A percentile compares a stretch with the other conserved stretches of the same genome.
Conservation (phyloP, 129 eudicot genomes). For the Saposhnikovia divaricata region DNA sequence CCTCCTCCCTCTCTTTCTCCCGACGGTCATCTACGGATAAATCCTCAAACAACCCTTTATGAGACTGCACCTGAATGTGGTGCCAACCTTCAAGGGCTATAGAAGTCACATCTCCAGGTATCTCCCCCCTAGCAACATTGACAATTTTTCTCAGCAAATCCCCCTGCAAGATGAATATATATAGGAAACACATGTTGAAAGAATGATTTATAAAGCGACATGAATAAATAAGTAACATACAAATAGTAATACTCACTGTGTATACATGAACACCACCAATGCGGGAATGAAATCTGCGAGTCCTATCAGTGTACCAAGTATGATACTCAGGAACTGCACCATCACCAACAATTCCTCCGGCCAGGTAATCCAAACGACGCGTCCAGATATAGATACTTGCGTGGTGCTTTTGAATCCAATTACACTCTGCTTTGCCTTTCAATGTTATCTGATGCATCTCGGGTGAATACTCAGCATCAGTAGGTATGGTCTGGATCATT, state of each 20-base stretch:
- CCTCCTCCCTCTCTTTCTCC: background rate
- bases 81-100: constrained; percentile 6
- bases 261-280: constrained; percentile 9
- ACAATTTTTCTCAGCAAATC: constrained; percentile 1
- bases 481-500: constrained; percentile 3
- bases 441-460: constrained; percentile 9
- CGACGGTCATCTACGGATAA: background rate
- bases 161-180: background rate
- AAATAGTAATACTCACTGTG: background rate
- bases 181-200: background rate
- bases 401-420: constrained; percentile 2
- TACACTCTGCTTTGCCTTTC: constrained; percentile 8
- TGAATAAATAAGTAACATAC: background rate
- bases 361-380: background rate
- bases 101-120: constrained; percentile 5
- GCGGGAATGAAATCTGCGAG: constrained; percentile 6
- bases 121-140: background rate
- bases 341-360: background rate
- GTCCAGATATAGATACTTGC: background rate
- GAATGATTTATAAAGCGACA: background rate
- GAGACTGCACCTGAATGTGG: constrained; percentile 7
- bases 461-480: background rate
- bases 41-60: background rate
- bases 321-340: constrained; percentile 5
- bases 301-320: constrained; percentile 4